phyloP scores from a whole-genome alignment of 2,329 filamentous ascomycete genomes.

The Fusarium nygamai region DNA sequence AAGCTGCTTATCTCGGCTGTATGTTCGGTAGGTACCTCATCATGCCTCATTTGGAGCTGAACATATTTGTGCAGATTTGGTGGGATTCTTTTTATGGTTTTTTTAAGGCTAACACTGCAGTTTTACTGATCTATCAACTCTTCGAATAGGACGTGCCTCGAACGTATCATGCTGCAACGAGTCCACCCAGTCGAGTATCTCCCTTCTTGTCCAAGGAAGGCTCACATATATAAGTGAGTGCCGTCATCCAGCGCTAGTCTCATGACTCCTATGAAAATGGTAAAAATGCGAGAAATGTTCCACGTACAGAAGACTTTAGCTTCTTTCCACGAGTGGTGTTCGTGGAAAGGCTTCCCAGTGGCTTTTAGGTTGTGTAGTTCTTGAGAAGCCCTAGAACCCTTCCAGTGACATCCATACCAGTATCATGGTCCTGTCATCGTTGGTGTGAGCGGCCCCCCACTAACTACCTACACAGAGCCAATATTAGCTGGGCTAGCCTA shows the following conservation, averaged over 20 bases:
- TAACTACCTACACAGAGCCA: not conserved
- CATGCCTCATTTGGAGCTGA: not conserved
- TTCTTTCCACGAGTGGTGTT: not conserved
- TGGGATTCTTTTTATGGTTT: not conserved
- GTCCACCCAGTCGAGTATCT: not conserved
- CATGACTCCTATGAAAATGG: not conserved
- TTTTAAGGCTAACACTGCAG: not conserved
- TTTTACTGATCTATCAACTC: not conserved
- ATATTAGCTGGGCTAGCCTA: not conserved
- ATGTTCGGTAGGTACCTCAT: not conserved
- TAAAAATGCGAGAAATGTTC: not conserved
- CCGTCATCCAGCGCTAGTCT: not conserved
- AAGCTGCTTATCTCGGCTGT: not conserved
- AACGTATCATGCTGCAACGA: not conserved
- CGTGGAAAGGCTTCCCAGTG: not conserved
- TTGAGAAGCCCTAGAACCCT: constrained; percentile 23
- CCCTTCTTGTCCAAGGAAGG: not conserved
- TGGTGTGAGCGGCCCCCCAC: constrained; percentile 19
- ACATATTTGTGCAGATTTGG: not conserved
- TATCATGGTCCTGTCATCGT: not conserved
- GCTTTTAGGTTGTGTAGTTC: not conserved
- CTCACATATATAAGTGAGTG: not conserved
- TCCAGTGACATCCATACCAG: constrained; percentile 26
- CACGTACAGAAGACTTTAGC: not conserved
- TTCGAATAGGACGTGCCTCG: not conserved